These are phyloP conservation scores for Nepenthes gracilis DNA, from an alignment of 148 eudicot genomes.

Conservation along the genomic window DNA sequence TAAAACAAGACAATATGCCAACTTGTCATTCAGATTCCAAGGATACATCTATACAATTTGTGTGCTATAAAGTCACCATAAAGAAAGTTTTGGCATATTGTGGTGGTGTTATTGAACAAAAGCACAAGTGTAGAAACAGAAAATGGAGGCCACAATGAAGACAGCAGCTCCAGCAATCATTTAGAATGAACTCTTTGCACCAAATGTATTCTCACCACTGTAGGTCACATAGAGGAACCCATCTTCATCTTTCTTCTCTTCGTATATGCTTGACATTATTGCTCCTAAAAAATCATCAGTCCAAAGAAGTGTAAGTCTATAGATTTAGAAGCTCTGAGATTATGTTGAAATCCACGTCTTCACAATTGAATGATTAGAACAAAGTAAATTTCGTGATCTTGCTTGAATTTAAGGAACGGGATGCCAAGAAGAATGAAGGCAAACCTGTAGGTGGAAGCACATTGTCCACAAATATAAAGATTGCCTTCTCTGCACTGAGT, in stretches of 20 bases:
- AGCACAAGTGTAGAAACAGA: neutral
- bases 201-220: conserved; percentile 39
- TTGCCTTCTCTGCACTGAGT: conserved; percentile 33
- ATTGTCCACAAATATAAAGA: conserved; percentile 34
- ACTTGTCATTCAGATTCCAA: too few relatives aligned
- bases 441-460: conserved; percentile 36
- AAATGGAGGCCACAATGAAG: neutral
- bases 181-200: conserved; percentile 1
- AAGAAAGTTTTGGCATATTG: too few relatives aligned
- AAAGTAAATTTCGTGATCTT: neutral
- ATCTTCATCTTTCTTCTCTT: conserved; percentile 32
- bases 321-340: neutral
- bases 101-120: neutral
- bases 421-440: neutral
- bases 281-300: conserved; percentile 14
- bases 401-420: neutral
- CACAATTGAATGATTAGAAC: neutral
- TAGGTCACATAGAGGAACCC: conserved; percentile 32
- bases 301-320: neutral
- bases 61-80: too few relatives aligned
- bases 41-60: too few relatives aligned
- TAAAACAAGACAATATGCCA: too few relatives aligned
- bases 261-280: conserved; percentile 28
- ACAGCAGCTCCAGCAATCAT: conserved; percentile 1
- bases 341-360: neutral